These are phyloP conservation scores for Camelina hispida DNA, from an alignment of 345 rosid genomes.

Conservation along the genomic window DNA sequence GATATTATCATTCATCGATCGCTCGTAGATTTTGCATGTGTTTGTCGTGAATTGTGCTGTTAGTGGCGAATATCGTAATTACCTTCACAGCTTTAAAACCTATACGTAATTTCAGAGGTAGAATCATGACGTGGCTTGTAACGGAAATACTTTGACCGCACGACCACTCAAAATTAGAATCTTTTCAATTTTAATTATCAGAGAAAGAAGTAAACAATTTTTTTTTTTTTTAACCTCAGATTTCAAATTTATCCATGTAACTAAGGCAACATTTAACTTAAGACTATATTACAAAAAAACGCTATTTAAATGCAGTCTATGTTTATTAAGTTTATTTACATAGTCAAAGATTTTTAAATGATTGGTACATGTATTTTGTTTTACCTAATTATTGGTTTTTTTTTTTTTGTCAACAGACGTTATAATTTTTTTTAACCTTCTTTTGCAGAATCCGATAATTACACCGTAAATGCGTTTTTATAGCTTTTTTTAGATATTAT, in stretches of 20 bases:
- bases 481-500: neutral
- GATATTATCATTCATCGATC: neutral
- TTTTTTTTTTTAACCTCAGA: too few relatives aligned
- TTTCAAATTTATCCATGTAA: neutral
- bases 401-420: neutral
- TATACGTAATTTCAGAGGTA: neutral
- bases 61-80: constrained; percentile 19
- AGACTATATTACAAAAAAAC: neutral
- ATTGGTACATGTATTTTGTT: too few relatives aligned
- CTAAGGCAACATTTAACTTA: neutral
- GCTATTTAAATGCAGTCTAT: neutral
- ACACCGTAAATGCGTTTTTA: neutral
- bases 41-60: constrained; percentile 15
- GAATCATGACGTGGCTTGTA: constrained; percentile 37
- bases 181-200: neutral
- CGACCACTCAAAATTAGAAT: neutral
- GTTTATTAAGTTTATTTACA: neutral
- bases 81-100: neutral
- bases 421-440: neutral
- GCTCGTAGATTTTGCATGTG: constrained; percentile 39
- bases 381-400: neutral
- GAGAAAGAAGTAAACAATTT: neutral
- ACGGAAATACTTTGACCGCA: neutral
- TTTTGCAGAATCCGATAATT: constrained; percentile 9
- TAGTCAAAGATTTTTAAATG: neutral